Percentiles rank a stretch among this genome's conserved stretches.
Evolutionary conservation across 768 basidiomycete genomes (phyloP).

Genomic region (Dioszegia aurantiaca): DNA sequence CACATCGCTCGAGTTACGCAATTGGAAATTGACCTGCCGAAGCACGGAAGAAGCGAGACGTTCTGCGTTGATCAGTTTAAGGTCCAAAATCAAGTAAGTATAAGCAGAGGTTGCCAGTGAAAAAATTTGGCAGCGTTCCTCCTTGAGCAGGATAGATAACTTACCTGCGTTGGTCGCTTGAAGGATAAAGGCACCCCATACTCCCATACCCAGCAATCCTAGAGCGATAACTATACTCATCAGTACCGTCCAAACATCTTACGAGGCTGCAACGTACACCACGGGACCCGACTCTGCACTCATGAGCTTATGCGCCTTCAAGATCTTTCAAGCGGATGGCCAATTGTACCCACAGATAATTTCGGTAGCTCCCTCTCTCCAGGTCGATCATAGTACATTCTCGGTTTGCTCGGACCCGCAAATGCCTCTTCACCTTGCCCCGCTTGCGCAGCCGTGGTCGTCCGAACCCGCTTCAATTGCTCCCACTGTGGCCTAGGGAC

Average conservation of each 20-base stretch:
- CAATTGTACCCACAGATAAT: slow-evolving; percentile 38
- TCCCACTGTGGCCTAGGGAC: slow-evolving; percentile 11
- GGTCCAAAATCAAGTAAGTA: slow-evolving; percentile 11
- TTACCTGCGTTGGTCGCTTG: slow-evolving; percentile 40
- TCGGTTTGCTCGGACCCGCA: slow-evolving; percentile 44
- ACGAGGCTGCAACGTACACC: slow-evolving; percentile 17
- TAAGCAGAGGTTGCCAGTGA: too few relatives aligned
- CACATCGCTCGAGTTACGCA: slow-evolving; percentile 43
- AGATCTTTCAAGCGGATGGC: neutral
- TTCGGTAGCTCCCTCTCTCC: slow-evolving; percentile 42
- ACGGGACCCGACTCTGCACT: slow-evolving; percentile 25
- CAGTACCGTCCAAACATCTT: neutral
- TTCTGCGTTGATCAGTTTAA: slow-evolving; percentile 27
- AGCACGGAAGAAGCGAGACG: slow-evolving; percentile 47
- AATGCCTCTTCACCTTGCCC: slow-evolving; percentile 24
- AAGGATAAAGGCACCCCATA: slow-evolving; percentile 33
- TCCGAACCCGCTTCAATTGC: neutral
- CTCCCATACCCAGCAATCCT: slow-evolving; percentile 21
- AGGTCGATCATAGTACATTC: slow-evolving; percentile 46
- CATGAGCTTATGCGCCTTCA: neutral
- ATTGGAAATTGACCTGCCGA: slow-evolving; percentile 46
- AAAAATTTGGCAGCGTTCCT: too few relatives aligned
- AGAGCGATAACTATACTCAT: slow-evolving; percentile 22
- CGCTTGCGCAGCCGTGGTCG: neutral
- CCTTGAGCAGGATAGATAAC: neutral